These are phyloP conservation scores for Incumbomyces delicatus DNA, from an alignment of 2,329 filamentous ascomycete genomes.

Conservation along the genomic window DNA sequence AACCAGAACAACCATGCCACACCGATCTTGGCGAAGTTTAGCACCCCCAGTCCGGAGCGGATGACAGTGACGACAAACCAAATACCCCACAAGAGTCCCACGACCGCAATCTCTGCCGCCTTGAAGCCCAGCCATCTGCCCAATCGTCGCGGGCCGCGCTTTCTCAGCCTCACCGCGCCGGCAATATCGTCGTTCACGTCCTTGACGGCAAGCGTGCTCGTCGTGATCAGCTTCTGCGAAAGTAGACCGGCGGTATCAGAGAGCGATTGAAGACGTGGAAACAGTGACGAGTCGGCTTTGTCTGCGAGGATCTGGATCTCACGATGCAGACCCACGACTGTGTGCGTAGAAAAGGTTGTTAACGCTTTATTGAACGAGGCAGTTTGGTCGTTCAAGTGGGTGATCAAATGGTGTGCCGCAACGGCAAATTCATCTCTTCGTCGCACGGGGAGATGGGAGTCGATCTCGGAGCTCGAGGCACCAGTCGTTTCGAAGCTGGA, in stretches of 20 bases:
- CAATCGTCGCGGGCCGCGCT: constrained; percentile 59
- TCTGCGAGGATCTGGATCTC: constrained; percentile 36
- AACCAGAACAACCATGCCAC: constrained; percentile 81
- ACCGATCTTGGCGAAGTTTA: constrained; percentile 49
- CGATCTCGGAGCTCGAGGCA: not conserved
- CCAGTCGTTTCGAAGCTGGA: constrained; percentile 17
- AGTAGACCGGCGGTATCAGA: constrained; percentile 74
- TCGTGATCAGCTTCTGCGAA: constrained; percentile 63
- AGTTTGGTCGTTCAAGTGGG: constrained; percentile 34
- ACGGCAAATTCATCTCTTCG: constrained; percentile 44
- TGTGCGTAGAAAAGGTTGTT: constrained; percentile 29
- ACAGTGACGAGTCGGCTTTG: constrained; percentile 40
- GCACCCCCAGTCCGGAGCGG: constrained; percentile 53
- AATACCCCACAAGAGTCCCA: constrained; percentile 87
- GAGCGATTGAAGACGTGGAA: constrained; percentile 53
- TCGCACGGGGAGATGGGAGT: constrained; percentile 24
- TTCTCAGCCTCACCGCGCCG: constrained; percentile 58
- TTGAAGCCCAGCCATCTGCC: constrained; percentile 68
- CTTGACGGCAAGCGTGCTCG: constrained; percentile 71
- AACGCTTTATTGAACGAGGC: constrained; percentile 37
- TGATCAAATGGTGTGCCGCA: constrained; percentile 43
- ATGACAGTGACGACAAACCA: constrained; percentile 80
- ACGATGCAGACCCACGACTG: constrained; percentile 34
- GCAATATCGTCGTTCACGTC: constrained; percentile 67
- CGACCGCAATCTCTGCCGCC: constrained; percentile 73